phyloP scores from a whole-genome alignment of 1,284 basidiomycete species.

The Apiotrichum gracile region DNA sequence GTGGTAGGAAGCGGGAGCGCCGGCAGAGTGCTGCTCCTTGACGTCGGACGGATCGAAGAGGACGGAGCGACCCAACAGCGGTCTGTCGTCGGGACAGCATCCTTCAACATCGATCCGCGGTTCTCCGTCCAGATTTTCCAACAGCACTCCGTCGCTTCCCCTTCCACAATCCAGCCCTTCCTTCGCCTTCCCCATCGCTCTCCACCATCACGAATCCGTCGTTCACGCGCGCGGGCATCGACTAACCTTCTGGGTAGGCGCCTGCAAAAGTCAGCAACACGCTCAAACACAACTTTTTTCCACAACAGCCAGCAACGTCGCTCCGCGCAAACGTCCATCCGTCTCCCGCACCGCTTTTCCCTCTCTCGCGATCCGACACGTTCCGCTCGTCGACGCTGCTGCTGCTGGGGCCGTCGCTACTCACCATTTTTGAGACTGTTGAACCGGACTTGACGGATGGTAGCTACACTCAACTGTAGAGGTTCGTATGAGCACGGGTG shows the following conservation, averaged over 20 bases:
- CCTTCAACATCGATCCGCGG: no score
- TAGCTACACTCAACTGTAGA: neutral
- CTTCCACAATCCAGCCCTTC: no score
- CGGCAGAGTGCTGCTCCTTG: no score
- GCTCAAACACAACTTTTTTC: neutral
- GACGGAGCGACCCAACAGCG: no score
- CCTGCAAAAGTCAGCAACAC: conserved; percentile 13
- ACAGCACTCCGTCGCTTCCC: no score
- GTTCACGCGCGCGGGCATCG: conserved; percentile 2
- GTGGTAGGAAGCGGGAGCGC: no score
- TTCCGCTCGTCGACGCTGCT: neutral
- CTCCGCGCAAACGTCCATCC: no score
- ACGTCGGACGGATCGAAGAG: no score
- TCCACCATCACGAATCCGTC: neutral
- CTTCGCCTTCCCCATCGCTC: neutral
- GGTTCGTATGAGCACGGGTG: neutral
- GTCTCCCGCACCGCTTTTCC: no score
- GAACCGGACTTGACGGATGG: conserved; percentile 13
- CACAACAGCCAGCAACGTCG: neutral
- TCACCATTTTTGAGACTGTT: conserved; percentile 19
- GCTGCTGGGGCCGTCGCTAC: conserved; percentile 1
- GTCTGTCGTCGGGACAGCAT: no score
- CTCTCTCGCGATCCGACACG: no score
- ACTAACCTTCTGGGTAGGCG: conserved; percentile 23
- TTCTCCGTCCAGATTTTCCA: no score